Evolutionary conservation across 805 yeast species (phyloP).

Genomic region (Brettanomyces anomalus): DNA sequence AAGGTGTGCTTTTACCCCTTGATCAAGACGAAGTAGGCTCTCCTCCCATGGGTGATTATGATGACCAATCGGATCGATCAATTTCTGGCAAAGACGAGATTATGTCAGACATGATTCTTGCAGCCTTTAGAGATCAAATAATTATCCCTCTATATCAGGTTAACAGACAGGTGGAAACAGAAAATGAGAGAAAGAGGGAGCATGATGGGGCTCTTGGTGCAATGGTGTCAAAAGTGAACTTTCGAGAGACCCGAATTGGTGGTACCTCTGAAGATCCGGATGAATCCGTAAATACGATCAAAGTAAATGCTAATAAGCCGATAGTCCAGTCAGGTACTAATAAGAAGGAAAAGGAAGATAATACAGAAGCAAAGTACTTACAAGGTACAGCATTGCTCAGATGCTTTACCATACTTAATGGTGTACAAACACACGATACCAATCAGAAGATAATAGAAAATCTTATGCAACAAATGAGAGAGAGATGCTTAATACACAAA

Average conservation of each 20-base stretch:
- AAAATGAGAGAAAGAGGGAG: conserved; percentile 9
- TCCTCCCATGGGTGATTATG: no score
- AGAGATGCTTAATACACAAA: conserved; percentile 11
- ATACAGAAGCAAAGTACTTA: conserved; percentile 6
- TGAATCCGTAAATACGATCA: neutral
- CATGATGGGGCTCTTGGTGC: neutral
- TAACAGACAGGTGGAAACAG: conserved; percentile 20
- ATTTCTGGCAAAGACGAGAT: conserved; percentile 17
- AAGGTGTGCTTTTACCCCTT: conserved; percentile 54
- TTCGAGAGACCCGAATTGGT: neutral
- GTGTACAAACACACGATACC: conserved; percentile 44
- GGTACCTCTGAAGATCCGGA: no score
- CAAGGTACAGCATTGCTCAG: conserved; percentile 32
- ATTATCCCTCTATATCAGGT: conserved; percentile 45
- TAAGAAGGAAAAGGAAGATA: neutral
- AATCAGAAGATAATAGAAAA: conserved; percentile 54
- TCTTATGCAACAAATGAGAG: conserved; percentile 27
- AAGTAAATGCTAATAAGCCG: neutral
- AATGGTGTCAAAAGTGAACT: neutral
- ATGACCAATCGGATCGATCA: conserved; percentile 12
- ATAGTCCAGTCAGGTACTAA: neutral
- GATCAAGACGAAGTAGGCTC: conserved; percentile 27
- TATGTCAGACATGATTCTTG: conserved; percentile 26
- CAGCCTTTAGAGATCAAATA: conserved; percentile 43
- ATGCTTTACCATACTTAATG: conserved; percentile 51